Conservation (phyloP, 2,329 filamentous ascomycete species). For the Lasiodiplodia citricola region DNA sequence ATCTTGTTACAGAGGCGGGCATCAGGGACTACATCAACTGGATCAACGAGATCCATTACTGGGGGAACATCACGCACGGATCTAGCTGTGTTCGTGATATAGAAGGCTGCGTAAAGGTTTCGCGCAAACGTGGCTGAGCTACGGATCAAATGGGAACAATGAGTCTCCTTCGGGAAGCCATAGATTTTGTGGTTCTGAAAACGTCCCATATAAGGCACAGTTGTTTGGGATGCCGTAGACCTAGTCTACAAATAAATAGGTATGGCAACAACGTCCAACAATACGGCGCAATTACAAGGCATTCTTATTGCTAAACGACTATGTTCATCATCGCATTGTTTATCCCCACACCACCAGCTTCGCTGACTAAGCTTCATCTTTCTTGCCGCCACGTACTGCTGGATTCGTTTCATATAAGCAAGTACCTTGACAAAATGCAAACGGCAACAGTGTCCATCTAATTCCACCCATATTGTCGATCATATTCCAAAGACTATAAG, state of each 20-base stretch:
- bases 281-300: not conserved
- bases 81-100: not conserved
- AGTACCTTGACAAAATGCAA: not conserved
- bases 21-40: constrained; percentile 1
- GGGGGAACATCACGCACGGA: not conserved
- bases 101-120: not conserved
- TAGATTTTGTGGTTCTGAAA: not conserved
- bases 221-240: not conserved
- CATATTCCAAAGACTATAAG: not conserved
- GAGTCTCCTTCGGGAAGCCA: not conserved
- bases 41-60: constrained; percentile 1
- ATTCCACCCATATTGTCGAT: not conserved
- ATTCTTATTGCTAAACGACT: not conserved
- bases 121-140: not conserved
- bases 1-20: not conserved
- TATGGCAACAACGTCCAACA: not conserved
- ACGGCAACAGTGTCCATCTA: not conserved
- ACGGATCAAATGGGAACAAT: not conserved
- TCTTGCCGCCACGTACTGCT: not conserved
- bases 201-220: not conserved
- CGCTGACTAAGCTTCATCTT: not conserved
- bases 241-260: not conserved
- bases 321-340: not conserved
- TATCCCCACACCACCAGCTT: not conserved
- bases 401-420: not conserved